Evolutionary conservation across 129 eudicot species (phyloP), one percentile per base, ranked within the genome.

Genomic region (Ambrosia trifida): DNA sequence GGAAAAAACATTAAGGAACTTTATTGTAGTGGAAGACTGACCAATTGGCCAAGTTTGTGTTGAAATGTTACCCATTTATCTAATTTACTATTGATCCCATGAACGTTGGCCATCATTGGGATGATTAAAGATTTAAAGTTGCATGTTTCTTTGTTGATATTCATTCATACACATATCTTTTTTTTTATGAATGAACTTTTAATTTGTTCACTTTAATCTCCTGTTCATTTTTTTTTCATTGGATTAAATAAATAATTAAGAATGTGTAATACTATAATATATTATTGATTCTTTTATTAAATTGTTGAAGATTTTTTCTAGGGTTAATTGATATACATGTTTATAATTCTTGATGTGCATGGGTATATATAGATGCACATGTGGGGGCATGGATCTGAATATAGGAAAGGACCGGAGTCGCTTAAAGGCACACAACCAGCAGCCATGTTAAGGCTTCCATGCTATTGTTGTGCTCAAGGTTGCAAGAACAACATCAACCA

Each of bases 301-400:
- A 5, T 4, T 32, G 18, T 12, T 20, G n/a, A 44, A 74, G 40
- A 4, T 1, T 17, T 49, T 49, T 73, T 73, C n/a, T 10, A 20
- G 13, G 18, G 28, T 20, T 73, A 44, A 64, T 10, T 40, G 51
- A 19, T 64, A 64, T 32, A 1, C 1, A 24, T 51, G n/a, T 52
- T 4, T 78, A 51, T 17, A 13, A 18, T 44, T 78, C 53, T 56
- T 72, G 45, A 28, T 14, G 13, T 66, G 69, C 45, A 14, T 75
- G n/a, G n/a, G n/a, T n/a, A 47, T 82, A 6, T 70, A 38, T 77
- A 93, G 98, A 93, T 93, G 98, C 98, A 93, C 75, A 93, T 93
- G 96, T 93, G 98, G 98, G 98, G 98, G 5, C 98, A 93, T 76
- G 98, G 98, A 70, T 87, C 96, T 0, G 96, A 93, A 78, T 93